Base-by-base conservation (phyloP, 495 filamentous ascomycete species). In the Lichina pygmaea region DNA sequence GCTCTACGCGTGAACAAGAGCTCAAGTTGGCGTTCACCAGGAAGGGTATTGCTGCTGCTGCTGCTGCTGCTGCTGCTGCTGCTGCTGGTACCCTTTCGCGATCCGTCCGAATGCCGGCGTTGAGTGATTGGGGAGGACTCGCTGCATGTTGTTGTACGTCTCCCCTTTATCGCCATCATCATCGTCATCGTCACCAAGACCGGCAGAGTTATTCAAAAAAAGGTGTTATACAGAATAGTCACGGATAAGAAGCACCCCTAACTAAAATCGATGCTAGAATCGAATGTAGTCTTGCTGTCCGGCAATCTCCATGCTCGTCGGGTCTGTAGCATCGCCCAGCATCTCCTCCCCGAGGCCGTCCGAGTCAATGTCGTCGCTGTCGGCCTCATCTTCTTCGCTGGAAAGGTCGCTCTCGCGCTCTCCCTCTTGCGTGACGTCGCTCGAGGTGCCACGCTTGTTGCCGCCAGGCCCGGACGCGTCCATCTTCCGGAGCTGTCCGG, bases 281-380 rank as follows among this genome's bases (percentile, higher is more conserved):
- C 61, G 61, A 54, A 83, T 70, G 55, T 71, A 84, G 53, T 84
- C 78, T 50, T 75, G 66, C 57, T 81, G 77, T 55, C 71, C 64
- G 33, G 66, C 63, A 49, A 75, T 61, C 51, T 75, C 71, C 46
- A 60, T 58, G 47, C 24, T 24, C 24, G 24, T 64, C 65, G 36
- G 63, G 61, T 33, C 30, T 24, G 17, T 41, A 30, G 8, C 34
- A 10, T 34, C 36, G 15, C 47, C 8, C 32, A 50, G 36, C n/a
- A 50, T 58, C 53, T 81, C 73, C 57, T 91, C 82, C 42, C 79
- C 78, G 44, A 86, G 68, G 44, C 74, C 76, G 53, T 91, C 86
- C 33, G 83, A 93, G 59, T 92, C 86, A 56, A 92, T 69, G 59
- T 93, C 86, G 55, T 91, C 75, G 54, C 75, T 77, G 53, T 84